Evolutionary conservation across 179 eudicot genomes (phyloP).

Genomic region (Beta macrorhiza): DNA sequence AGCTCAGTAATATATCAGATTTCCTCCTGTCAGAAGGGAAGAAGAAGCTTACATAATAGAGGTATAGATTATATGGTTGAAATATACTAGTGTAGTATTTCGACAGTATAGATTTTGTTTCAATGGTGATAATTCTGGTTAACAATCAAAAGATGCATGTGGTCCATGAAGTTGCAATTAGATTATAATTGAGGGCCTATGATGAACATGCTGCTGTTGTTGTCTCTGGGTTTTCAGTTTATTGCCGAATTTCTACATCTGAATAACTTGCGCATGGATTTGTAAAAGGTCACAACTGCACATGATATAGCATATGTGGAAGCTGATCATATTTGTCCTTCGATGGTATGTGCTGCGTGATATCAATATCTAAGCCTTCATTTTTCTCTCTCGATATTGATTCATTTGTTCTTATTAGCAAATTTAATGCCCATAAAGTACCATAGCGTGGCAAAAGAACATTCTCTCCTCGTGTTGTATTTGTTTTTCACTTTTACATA

Average conservation of each 20-base stretch:
- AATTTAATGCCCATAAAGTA: not conserved
- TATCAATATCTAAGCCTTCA: not conserved
- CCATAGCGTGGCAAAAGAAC: not conserved
- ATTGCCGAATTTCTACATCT: not conserved
- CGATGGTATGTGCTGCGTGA: not conserved
- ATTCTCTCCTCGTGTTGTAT: too few species aligned
- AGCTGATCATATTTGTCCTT: not conserved
- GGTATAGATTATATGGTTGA: not conserved
- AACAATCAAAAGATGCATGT: not conserved
- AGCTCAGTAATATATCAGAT: too few species aligned
- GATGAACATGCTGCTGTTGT: not conserved
- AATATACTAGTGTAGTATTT: not conserved
- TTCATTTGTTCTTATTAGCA: not conserved
- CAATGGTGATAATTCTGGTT: not conserved
- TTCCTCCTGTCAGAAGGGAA: not conserved
- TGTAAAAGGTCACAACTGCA: not conserved
- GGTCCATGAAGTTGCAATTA: not conserved
- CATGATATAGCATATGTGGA: not conserved
- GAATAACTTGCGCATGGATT: not conserved
- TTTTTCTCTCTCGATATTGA: not conserved
- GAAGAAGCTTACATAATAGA: not conserved
- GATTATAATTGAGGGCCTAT: constrained; percentile 1
- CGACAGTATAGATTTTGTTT: not conserved
- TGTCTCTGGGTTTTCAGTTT: not conserved
- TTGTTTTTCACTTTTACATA: not conserved